Base-by-base conservation (phyloP, 768 basidiomycete genomes). In the Mycena vulgaris region DNA sequence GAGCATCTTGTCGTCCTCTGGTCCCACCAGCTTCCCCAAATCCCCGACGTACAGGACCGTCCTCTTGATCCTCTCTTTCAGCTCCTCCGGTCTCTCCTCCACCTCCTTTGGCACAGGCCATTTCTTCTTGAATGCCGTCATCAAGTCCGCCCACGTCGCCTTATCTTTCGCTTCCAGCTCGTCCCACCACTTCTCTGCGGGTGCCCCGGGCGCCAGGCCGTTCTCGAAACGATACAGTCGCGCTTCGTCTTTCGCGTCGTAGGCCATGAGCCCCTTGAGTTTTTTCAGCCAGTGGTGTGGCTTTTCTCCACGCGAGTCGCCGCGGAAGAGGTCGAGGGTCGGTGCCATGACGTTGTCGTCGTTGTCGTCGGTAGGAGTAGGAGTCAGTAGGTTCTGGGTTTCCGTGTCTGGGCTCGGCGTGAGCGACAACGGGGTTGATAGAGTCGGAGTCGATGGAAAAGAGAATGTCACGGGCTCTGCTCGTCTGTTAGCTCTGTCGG, bases 31-130 rank as follows among this genome's bases (percentile, higher is more conserved):
- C n/a, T n/a, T n/a, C n/a, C n/a, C n/a, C n/a, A n/a, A n/a, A n/a
- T n/a, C n/a, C n/a, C n/a, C n/a, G n/a, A n/a, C n/a, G n/a, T n/a
- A n/a, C 27, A 69, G 55, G 16, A 69, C 16, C 57, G 62, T 19
- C 42, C n/a, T 13, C n/a, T 42, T 13, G 58, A 7, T 13, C n/a
- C n/a, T n/a, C n/a, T n/a, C n/a, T n/a, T n/a, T n/a, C n/a, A n/a
- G n/a, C n/a, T n/a, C n/a, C n/a, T n/a, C n/a, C n/a, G n/a, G n/a
- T n/a, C n/a, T n/a, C n/a, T n/a, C n/a, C n/a, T n/a, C n/a, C n/a
- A n/a, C n/a, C n/a, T n/a, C n/a, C n/a, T 28, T 62, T 0, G 70
- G 66, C 23, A 23, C 53, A 11, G 70, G 48, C 70, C 70, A 71
- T 19, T 64, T 63, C 39, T 7, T 40, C 31, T 58, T 33, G 40